Evolutionary conservation across 2,329 filamentous ascomycete genomes (phyloP), one percentile per base, ranked within the genome.

Genomic region (Xylariaceae sp.): DNA sequence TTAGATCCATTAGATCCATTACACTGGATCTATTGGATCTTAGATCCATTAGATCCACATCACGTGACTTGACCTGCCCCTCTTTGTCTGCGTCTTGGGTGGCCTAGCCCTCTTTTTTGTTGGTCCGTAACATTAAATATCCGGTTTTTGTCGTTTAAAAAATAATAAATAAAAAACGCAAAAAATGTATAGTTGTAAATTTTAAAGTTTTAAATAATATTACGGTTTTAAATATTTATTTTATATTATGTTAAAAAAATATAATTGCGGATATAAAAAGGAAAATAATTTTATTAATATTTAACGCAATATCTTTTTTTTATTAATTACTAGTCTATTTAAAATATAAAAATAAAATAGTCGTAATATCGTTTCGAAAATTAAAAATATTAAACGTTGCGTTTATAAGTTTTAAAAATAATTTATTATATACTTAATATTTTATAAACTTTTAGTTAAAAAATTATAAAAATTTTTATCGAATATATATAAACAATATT

Each of bases 341-440:
- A 24, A 26, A 29, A 24, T 24, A 42, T 42, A 23, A 42, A 42
- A 42, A 42, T 8, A 11, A 42, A 16, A 42, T 42, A 42, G 39
- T 42, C 8, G 16, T 42, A 24, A 24, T 42, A 24, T 42, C 21
- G 9, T 8, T 27, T 6, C 6, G 26, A 42, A 27, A 16, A 8
- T 27, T 42, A 24, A 42, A 42, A 42, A 13, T 42, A 13, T 42
- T 29, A n/a, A 42, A 27, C 21, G 21, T 42, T 6, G 26, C 18
- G 4, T 18, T 42, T 24, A 42, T 42, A 42, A 42, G 39, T 8
- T 42, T 42, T 42, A 42, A 42, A 42, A 42, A 42, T 16, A 42
- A 21, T n/a, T 30, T n/a, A 8, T 30, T n/a, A n/a, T 30, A 8
- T 30, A 30, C n/a, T 30, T 30, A 30, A 30, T n/a, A 30, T 8